phyloP scores from a whole-genome alignment of 495 filamentous ascomycete species.

The Elaphomyces granulatus region DNA sequence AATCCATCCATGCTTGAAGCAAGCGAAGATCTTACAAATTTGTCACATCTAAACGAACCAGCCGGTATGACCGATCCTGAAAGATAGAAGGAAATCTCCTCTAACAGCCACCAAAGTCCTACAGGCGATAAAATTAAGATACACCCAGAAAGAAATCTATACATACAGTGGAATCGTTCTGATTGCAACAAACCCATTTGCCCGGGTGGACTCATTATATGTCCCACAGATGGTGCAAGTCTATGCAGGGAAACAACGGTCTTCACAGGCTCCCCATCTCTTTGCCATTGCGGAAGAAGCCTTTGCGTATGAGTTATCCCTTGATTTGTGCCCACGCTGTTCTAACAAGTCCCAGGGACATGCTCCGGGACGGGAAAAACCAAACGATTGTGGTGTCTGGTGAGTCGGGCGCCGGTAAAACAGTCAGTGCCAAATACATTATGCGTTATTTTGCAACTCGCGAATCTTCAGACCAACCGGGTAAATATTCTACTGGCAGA shows the following conservation, averaged over 20 bases:
- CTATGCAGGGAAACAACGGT: constrained; percentile 93
- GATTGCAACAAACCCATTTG: constrained; percentile 97
- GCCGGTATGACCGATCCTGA: constrained; percentile 51
- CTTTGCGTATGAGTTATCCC: constrained; percentile 70
- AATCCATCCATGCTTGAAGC: constrained; percentile 97
- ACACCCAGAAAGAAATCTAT: constrained; percentile 98
- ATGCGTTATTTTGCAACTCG: constrained; percentile 99
- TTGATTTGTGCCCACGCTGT: too few species aligned
- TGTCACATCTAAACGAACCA: constrained; percentile 97
- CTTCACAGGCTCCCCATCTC: constrained; percentile 91
- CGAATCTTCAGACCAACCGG: constrained; percentile 81
- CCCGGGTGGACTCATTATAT: constrained; percentile 93
- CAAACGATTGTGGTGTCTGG: constrained; percentile 98
- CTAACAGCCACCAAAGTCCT: constrained; percentile 51
- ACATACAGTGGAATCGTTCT: constrained; percentile 98
- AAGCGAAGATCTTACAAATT: constrained; percentile 92
- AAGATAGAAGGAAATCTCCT: constrained; percentile 1
- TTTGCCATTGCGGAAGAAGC: constrained; percentile 99
- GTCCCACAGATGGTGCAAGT: constrained; percentile 99
- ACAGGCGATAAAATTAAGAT: constrained; percentile 94
- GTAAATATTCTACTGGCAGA: constrained; percentile 61
- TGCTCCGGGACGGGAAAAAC: constrained; percentile 89
- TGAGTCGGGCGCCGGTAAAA: constrained; percentile 97
- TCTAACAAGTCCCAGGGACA: constrained; percentile 76
- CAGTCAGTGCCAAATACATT: constrained; percentile 98